phyloP scores from a whole-genome alignment of 441 rosid species.

The Populus hybrid region DNA sequence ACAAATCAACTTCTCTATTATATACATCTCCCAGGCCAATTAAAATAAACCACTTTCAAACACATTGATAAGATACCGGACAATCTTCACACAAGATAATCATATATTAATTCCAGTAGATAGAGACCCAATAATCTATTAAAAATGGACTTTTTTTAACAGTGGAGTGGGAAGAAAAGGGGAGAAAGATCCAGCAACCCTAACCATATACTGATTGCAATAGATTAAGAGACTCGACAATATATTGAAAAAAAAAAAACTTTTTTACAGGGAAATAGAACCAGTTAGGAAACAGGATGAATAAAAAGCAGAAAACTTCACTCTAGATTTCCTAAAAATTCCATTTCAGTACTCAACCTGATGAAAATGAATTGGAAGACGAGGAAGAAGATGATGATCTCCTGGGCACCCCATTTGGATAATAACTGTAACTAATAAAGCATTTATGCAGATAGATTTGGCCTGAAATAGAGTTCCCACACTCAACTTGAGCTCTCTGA shows the following conservation, averaged over 20 bases:
- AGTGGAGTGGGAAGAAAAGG: not conserved
- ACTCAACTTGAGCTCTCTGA: conserved; percentile 92
- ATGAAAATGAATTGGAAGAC: conserved; percentile 49
- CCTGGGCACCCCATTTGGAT: conserved; percentile 87
- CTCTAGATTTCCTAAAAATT: not conserved
- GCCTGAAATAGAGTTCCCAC: conserved; percentile 84
- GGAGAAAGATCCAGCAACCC: too few species aligned
- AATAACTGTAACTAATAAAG: conserved; percentile 71
- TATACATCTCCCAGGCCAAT: not conserved
- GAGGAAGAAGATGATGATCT: conserved; percentile 56
- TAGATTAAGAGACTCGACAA: too few species aligned
- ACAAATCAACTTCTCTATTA: not conserved
- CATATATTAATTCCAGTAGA: not conserved
- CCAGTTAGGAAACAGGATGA: not conserved
- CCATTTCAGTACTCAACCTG: conserved; percentile 36
- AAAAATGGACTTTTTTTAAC: not conserved
- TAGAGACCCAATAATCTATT: not conserved
- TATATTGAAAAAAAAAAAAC: too few species aligned
- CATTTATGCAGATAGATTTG: conserved; percentile 91
- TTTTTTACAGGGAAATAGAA: not conserved
- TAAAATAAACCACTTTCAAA: not conserved
- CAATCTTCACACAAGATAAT: not conserved
- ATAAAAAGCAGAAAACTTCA: not conserved
- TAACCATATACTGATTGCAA: too few species aligned
- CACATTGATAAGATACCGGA: not conserved